phyloP scores from a whole-genome alignment of 2,329 filamentous ascomycete species.

The Ascochyta viciae-villosae region DNA sequence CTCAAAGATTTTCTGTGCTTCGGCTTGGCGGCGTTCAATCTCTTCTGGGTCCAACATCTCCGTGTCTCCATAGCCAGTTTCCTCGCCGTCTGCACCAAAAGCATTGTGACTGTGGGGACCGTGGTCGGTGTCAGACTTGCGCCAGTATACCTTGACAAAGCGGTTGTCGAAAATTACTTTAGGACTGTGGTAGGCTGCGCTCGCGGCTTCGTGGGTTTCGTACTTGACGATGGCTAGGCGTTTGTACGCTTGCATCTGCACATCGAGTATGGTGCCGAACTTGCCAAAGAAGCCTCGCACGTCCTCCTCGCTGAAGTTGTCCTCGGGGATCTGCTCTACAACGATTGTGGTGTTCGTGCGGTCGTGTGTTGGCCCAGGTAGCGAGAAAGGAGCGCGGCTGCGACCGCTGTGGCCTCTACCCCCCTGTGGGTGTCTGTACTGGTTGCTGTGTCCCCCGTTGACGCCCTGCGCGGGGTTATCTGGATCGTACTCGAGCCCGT shows the following conservation, averaged over 20 bases:
- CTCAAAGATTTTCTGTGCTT: slow-evolving; percentile 73
- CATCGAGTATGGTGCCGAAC: slow-evolving; percentile 70
- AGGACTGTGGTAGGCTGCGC: slow-evolving; percentile 75
- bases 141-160: slow-evolving; percentile 86
- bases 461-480: slow-evolving; percentile 52
- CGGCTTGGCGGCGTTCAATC: slow-evolving; percentile 71
- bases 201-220: slow-evolving; percentile 69
- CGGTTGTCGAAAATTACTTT: slow-evolving; percentile 85
- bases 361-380: slow-evolving; percentile 68
- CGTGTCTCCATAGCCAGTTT: slow-evolving; percentile 20
- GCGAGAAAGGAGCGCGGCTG: slow-evolving; percentile 65
- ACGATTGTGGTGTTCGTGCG: slow-evolving; percentile 72
- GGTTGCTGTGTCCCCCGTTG: slow-evolving; percentile 20
- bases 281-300: slow-evolving; percentile 74
- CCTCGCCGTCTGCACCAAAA: slow-evolving; percentile 28
- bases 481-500: slow-evolving; percentile 70
- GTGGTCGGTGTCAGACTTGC: slow-evolving; percentile 54
- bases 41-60: slow-evolving; percentile 73
- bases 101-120: not conserved
- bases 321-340: slow-evolving; percentile 78
- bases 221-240: slow-evolving; percentile 74
- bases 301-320: slow-evolving; percentile 69
- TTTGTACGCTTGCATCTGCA: slow-evolving; percentile 72
- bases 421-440: slow-evolving; percentile 3
- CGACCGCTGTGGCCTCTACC: slow-evolving; percentile 7